Percentiles rank a stretch among this genome's conserved stretches.
Evolutionary conservation across 805 yeast genomes (phyloP).

Genomic region (Trichomonascus vanleenenianus): DNA sequence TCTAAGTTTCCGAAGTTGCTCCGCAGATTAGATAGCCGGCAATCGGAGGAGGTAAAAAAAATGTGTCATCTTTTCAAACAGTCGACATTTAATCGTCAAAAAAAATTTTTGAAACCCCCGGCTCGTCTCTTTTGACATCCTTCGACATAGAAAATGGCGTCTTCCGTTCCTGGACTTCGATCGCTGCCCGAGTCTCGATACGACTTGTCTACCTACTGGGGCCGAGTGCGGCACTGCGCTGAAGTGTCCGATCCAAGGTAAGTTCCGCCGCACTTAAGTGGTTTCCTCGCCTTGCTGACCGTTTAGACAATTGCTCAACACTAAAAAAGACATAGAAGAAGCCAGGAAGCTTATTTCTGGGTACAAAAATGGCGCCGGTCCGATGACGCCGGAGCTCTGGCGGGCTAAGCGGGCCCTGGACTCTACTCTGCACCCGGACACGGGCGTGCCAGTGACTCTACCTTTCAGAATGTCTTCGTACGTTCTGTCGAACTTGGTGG

Average conservation of each 20-base stretch:
- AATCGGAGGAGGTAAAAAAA: too few relatives aligned
- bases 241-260: conserved; percentile 79
- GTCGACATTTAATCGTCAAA: too few relatives aligned
- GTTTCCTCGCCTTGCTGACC: conserved; percentile 3
- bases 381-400: conserved; percentile 82
- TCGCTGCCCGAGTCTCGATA: conserved; percentile 72
- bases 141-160: conserved; percentile 52
- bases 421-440: conserved; percentile 93
- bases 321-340: conserved; percentile 49
- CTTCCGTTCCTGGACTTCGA: conserved; percentile 76
- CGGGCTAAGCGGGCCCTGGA: conserved; percentile 78
- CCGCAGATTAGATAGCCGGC: too few relatives aligned
- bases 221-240: conserved; percentile 91
- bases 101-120: too few relatives aligned
- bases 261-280: conserved; percentile 1
- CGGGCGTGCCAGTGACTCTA: conserved; percentile 82
- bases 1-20: too few relatives aligned
- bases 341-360: conserved; percentile 64
- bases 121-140: neutral
- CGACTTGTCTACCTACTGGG: conserved; percentile 80
- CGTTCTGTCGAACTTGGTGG: conserved; percentile 87
- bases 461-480: conserved; percentile 98
- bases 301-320: conserved; percentile 62
- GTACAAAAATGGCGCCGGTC: conserved; percentile 61
- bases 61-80: too few relatives aligned